Evolutionary conservation across 208 protist species (phyloP).

Genomic region (Trypanosoma melophagium): DNA sequence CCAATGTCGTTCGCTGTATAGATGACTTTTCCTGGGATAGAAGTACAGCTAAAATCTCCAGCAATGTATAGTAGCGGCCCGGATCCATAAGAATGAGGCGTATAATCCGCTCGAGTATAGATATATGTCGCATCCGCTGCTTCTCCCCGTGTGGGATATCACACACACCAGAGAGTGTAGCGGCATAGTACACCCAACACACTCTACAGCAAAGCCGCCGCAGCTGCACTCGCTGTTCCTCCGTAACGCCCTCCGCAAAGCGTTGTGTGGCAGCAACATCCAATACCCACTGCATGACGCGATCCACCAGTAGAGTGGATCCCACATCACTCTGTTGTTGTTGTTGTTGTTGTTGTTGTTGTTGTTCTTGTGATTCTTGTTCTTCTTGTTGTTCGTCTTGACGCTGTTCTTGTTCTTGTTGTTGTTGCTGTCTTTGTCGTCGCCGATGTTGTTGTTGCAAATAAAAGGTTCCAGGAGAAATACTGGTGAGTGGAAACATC

Average conservation of each 20-base stretch:
- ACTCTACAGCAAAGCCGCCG: constrained; percentile 40
- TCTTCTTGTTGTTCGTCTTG: too few species aligned
- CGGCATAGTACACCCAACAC: constrained; percentile 44
- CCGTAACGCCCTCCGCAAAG: constrained; percentile 18
- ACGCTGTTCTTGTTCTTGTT: too few species aligned
- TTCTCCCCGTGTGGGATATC: neutral
- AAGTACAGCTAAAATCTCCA: constrained; percentile 68
- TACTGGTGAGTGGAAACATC: too few species aligned
- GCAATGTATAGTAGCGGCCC: constrained; percentile 40
- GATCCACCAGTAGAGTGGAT: constrained; percentile 1
- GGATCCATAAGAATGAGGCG: constrained; percentile 46
- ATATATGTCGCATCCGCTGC: neutral
- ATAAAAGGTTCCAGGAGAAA: too few species aligned
- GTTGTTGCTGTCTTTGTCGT: too few species aligned
- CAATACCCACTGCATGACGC: constrained; percentile 39
- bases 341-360: too few species aligned
- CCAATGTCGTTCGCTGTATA: constrained; percentile 4
- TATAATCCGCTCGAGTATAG: constrained; percentile 47
- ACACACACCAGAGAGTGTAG: neutral
- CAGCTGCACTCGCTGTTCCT: constrained; percentile 30
- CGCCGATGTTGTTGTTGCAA: too few species aligned
- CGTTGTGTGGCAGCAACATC: constrained; percentile 34
- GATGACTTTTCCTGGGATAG: constrained; percentile 47
- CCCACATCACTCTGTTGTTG: too few species aligned
- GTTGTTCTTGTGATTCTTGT: too few species aligned